Percentiles rank a stretch among this genome's conserved stretches.
phyloP scores from a whole-genome alignment of 306 rosid species.

The Lupinus albus region DNA sequence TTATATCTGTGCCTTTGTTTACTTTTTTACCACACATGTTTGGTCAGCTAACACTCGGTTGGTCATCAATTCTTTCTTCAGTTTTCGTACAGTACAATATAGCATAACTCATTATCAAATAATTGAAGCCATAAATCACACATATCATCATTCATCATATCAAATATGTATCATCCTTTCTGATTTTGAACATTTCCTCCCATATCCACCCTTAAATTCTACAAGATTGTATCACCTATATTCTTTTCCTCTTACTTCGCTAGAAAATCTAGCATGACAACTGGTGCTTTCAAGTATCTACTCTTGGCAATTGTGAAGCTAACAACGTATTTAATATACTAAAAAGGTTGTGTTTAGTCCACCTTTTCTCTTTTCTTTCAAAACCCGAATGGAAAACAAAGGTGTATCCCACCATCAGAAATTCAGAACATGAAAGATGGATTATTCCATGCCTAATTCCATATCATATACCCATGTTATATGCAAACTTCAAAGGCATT shows the following conservation, averaged over 20 bases:
- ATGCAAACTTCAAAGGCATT: conserved; percentile 26
- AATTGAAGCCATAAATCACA: conserved; percentile 15
- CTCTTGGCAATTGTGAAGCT: not conserved
- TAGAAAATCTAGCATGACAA: conserved; percentile 10
- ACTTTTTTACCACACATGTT: too few species aligned
- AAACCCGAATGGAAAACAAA: conserved; percentile 3
- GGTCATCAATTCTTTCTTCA: too few species aligned
- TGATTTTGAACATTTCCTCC: not conserved
- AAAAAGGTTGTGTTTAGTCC: conserved; percentile 8
- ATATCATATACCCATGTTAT: conserved; percentile 1
- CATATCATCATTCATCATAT: conserved; percentile 5
- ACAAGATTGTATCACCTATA: conserved; percentile 27
- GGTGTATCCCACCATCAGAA: conserved; percentile 21
- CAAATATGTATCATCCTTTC: conserved; percentile 33
- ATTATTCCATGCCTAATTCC: conserved; percentile 9
- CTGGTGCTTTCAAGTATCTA: conserved; percentile 12
- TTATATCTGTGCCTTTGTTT: too few species aligned
- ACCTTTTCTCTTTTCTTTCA: conserved; percentile 22
- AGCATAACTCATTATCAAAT: not conserved
- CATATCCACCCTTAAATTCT: conserved; percentile 30
- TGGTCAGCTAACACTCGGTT: too few species aligned
- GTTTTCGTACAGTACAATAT: too few species aligned
- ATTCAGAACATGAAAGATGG: conserved; percentile 25
- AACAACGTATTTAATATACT: conserved; percentile 6
- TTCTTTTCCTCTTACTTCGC: not conserved